These are phyloP conservation scores for Alternaria novae-zelandiae DNA, from an alignment of 2,329 filamentous ascomycete species.

Conservation along the genomic window DNA sequence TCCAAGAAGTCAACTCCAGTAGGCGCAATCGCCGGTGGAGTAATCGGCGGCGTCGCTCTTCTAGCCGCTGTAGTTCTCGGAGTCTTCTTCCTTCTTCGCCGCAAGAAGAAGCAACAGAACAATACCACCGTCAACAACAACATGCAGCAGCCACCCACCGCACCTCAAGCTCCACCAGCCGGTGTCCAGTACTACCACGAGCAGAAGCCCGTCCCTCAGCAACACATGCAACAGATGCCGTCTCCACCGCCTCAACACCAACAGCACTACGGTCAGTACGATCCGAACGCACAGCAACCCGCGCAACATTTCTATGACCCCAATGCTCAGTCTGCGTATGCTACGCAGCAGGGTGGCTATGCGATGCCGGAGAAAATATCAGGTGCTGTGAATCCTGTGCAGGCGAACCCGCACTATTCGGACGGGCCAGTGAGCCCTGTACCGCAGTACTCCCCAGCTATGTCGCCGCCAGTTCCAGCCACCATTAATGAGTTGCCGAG, in stretches of 20 bases:
- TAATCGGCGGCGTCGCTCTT: slow-evolving; percentile 24
- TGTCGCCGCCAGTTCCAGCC: not conserved
- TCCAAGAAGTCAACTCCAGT: slow-evolving; percentile 11
- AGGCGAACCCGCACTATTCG: slow-evolving; percentile 11
- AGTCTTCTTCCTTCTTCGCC: slow-evolving; percentile 16
- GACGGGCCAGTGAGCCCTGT: slow-evolving; percentile 13
- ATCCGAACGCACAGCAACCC: slow-evolving; percentile 3
- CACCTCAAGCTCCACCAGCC: not conserved
- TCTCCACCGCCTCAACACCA: slow-evolving; percentile 1
- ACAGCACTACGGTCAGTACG: slow-evolving; percentile 2
- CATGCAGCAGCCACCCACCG: not conserved
- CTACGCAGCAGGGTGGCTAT: slow-evolving; percentile 2
- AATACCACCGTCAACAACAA: not conserved
- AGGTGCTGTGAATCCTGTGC: not conserved
- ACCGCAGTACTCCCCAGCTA: slow-evolving; percentile 13
- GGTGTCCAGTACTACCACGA: slow-evolving; percentile 13
- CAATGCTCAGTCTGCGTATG: slow-evolving; percentile 7
- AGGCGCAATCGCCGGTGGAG: slow-evolving; percentile 28
- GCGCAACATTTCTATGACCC: slow-evolving; percentile 11
- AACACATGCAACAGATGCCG: slow-evolving; percentile 9
- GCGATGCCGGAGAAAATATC: slow-evolving; percentile 10
- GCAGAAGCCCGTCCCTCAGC: slow-evolving; percentile 6
- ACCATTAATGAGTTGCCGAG: slow-evolving; percentile 16
- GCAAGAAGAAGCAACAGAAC: slow-evolving; percentile 12
- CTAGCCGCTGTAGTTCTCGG: slow-evolving; percentile 17